Evolutionary conservation across 2,329 filamentous ascomycete genomes (phyloP), one percentile per base, ranked within the genome.

Genomic region (Chalaropsis thielavioides): DNA sequence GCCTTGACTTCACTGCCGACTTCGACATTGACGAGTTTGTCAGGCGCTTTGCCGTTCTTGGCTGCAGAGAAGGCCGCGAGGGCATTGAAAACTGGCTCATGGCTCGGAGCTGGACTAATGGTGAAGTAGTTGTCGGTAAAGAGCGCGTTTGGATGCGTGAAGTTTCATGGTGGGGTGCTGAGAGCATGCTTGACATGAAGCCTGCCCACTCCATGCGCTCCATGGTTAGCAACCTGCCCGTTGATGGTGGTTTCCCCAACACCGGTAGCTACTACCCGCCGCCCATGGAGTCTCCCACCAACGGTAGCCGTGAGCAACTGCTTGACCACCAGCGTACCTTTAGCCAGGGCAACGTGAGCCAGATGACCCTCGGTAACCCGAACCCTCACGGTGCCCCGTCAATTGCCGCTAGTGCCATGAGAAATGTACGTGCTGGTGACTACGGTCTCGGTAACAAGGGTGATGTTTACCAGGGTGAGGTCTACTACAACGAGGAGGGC

Each of bases 101-200:
- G 61, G 92, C 97, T 75, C 86, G 94, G 66, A 94, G 94, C 1
- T 99, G 94, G 94, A 96, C 90, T 76, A 99, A 99, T 70, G 94
- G 94, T 46, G 94, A 97, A 75, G 91, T 97, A 1, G 85, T 96
- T 4, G 80, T 97, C 40, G 94, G 94, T 64, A 86, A 85, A 66
- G 91, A 97, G 74, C 88, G 94, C 40, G 85, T 99, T 51, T 99
- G 94, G 94, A 92, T 97, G 79, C 84, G 92, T 61, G 94, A 99
- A 75, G 82, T 79, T 66, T 89, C 92, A 1, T 99, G 94, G 92
- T 97, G 92, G 92, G 92, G 97, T 75, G 92, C 92, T 4, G 94
- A 99, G 76, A 89, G 84, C 68, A 95, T 96, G 88, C 85, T 97
- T 35, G 94, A 99, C 71, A 80, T 95, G 70, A 92, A 94, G 75